Conservation (phyloP, 768 basidiomycete species). For the Cubamyces lactineus region DNA sequence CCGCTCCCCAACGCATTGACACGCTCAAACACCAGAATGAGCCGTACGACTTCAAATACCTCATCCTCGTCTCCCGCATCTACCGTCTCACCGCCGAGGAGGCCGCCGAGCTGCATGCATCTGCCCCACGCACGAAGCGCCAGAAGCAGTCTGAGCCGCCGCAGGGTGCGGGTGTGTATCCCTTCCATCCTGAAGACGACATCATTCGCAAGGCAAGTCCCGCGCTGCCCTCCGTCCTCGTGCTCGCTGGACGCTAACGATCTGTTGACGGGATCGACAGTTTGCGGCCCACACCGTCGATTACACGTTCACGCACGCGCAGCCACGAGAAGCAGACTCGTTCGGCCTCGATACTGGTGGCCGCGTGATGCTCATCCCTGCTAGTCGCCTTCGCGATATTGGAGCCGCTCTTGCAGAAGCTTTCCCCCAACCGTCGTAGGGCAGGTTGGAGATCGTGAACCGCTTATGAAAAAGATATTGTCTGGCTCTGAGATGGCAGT, state of each 20-base stretch:
- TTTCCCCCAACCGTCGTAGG: slow-evolving; percentile 31
- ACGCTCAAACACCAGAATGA: slow-evolving; percentile 43
- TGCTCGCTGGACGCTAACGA: too few species aligned
- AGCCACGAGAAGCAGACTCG: slow-evolving; percentile 61
- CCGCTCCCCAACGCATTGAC: neutral
- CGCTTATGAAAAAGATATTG: too few species aligned
- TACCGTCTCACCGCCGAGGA: slow-evolving; percentile 77
- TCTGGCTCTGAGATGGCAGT: too few species aligned
- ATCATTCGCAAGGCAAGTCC: slow-evolving; percentile 62
- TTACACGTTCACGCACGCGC: slow-evolving; percentile 55
- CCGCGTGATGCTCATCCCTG: slow-evolving; percentile 64
- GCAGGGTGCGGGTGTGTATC: slow-evolving; percentile 51
- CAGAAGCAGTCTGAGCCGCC: slow-evolving; percentile 44
- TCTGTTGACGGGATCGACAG: slow-evolving; percentile 34
- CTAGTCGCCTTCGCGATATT: slow-evolving; percentile 44
- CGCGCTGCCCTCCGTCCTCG: slow-evolving; percentile 1
- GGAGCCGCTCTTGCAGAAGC: slow-evolving; percentile 37
- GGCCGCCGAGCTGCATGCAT: slow-evolving; percentile 52
- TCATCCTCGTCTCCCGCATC: slow-evolving; percentile 75
- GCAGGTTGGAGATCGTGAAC: too few species aligned
- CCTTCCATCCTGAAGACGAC: slow-evolving; percentile 89
- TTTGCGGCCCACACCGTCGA: slow-evolving; percentile 54
- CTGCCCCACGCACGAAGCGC: slow-evolving; percentile 42
- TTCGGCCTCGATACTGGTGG: slow-evolving; percentile 76
- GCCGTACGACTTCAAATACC: slow-evolving; percentile 73